Percentiles rank a stretch among this genome's conserved stretches.
These are phyloP conservation scores for Marsdenia floribunda DNA, from an alignment of 257 asterid species.

Conservation along the genomic window DNA sequence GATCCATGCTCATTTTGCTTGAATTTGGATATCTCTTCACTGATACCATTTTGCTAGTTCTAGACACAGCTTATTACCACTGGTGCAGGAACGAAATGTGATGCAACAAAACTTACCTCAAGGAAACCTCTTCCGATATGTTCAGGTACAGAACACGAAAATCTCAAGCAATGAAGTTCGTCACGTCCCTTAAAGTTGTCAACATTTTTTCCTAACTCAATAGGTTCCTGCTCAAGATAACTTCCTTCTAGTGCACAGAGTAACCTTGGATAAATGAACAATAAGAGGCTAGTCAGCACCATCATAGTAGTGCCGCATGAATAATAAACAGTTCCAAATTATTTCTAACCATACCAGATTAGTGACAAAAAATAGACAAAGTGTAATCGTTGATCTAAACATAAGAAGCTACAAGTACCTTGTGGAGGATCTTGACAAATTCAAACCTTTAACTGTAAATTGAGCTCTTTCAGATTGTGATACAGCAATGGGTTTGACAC, in stretches of 20 bases:
- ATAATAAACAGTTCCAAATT: not conserved
- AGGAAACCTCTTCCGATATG: conserved; percentile 68
- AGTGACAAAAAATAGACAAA: conserved; percentile 6
- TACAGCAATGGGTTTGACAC: conserved; percentile 67
- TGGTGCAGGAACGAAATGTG: not conserved
- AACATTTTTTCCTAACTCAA: conserved; percentile 20
- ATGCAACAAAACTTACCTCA: conserved; percentile 36
- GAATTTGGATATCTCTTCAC: not conserved
- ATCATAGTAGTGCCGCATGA: conserved; percentile 1
- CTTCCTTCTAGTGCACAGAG: conserved; percentile 42
- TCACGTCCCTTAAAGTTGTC: conserved; percentile 20
- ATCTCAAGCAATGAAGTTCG: conserved; percentile 34
- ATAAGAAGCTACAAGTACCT: conserved; percentile 35
- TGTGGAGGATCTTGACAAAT: conserved; percentile 44
- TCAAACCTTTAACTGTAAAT: conserved; percentile 55
- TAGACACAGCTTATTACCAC: not conserved
- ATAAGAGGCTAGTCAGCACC: conserved; percentile 2
- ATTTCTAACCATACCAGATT: not conserved
- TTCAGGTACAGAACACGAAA: conserved; percentile 49
- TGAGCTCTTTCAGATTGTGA: conserved; percentile 54
- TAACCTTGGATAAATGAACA: conserved; percentile 27
- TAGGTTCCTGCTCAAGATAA: conserved; percentile 30
- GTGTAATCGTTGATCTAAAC: not conserved
- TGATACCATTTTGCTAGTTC: not conserved
- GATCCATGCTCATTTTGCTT: not conserved